Evolutionary conservation across 2,329 filamentous ascomycete species (phyloP).

Genomic region (Cercospora zeae-maydis): DNA sequence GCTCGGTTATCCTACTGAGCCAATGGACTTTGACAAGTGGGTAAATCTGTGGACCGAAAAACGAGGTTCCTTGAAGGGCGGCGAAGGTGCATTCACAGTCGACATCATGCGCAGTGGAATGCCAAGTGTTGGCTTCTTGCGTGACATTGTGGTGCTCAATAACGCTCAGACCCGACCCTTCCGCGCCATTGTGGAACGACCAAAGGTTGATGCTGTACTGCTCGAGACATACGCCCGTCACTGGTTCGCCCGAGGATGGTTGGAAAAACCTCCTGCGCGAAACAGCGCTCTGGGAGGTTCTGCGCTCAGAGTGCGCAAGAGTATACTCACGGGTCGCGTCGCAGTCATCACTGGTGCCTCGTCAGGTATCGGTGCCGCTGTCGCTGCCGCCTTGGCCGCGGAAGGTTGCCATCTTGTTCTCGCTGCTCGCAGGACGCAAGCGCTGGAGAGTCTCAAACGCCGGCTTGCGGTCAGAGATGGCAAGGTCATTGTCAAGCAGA

Average conservation of each 20-base stretch:
- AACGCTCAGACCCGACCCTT: constrained; percentile 64
- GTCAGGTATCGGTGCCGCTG: constrained; percentile 74
- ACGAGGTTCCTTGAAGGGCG: constrained; percentile 60
- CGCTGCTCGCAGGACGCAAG: constrained; percentile 66
- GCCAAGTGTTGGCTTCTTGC: constrained; percentile 69
- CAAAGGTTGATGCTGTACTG: constrained; percentile 66
- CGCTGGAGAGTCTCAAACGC: constrained; percentile 64
- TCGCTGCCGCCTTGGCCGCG: constrained; percentile 63
- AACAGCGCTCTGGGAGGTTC: constrained; percentile 46
- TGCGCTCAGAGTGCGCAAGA: constrained; percentile 47
- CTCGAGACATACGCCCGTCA: constrained; percentile 75
- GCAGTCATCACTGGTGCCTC: constrained; percentile 77
- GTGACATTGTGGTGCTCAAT: constrained; percentile 68
- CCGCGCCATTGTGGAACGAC: constrained; percentile 57
- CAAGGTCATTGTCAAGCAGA: constrained; percentile 65
- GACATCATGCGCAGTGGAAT: constrained; percentile 78
- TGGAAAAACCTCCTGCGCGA: constrained; percentile 59
- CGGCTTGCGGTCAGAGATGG: constrained; percentile 56
- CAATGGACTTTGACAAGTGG: constrained; percentile 69
- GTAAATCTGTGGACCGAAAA: constrained; percentile 69
- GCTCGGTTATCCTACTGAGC: constrained; percentile 68
- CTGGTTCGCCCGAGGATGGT: constrained; percentile 77
- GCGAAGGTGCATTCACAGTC: constrained; percentile 70
- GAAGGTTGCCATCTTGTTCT: constrained; percentile 71
- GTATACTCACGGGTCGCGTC: constrained; percentile 64